A percentile compares a stretch with the other conserved stretches of the same genome.
phyloP scores from a whole-genome alignment of 352 stramenopile genomes.

The Phytophthora fragariae region DNA sequence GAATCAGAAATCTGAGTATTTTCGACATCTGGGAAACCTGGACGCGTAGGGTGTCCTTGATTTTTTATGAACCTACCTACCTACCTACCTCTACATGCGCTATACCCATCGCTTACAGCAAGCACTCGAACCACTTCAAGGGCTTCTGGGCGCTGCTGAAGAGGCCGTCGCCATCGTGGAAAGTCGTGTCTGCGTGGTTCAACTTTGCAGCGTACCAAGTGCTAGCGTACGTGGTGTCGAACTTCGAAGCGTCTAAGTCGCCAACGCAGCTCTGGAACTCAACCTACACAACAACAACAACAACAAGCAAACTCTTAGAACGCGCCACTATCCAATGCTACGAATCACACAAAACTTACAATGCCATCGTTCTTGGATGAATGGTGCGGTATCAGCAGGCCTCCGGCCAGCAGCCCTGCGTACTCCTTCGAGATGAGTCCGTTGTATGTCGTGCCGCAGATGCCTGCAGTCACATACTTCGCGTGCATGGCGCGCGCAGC shows the following conservation, averaged over 20 bases:
- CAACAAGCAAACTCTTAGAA: slow-evolving; percentile 10
- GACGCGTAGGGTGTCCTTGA: not conserved
- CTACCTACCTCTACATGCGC: not conserved
- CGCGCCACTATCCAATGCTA: not conserved
- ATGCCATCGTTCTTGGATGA: slow-evolving; percentile 64
- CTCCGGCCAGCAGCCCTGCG: slow-evolving; percentile 37
- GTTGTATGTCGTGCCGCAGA: slow-evolving; percentile 52
- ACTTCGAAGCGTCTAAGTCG: slow-evolving; percentile 43
- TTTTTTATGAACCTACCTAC: slow-evolving; percentile 1
- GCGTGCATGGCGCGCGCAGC: slow-evolving; percentile 41
- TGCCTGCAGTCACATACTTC: slow-evolving; percentile 45
- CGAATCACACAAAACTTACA: slow-evolving; percentile 28
- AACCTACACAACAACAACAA: slow-evolving; percentile 33
- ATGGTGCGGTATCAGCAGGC: slow-evolving; percentile 50
- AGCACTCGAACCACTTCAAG: slow-evolving; percentile 69
- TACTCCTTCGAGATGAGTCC: slow-evolving; percentile 53
- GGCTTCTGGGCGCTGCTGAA: slow-evolving; percentile 62
- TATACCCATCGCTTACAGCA: slow-evolving; percentile 32
- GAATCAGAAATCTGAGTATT: too few relatives aligned
- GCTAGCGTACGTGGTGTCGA: slow-evolving; percentile 44
- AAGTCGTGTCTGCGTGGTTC: slow-evolving; percentile 67
- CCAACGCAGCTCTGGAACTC: slow-evolving; percentile 67
- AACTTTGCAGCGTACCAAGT: slow-evolving; percentile 63
- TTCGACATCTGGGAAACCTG: too few relatives aligned
- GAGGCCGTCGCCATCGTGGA: slow-evolving; percentile 63